These are phyloP conservation scores for Hypoxylon sp. DNA, from an alignment of 2,329 filamentous ascomycete genomes.

Conservation along the genomic window DNA sequence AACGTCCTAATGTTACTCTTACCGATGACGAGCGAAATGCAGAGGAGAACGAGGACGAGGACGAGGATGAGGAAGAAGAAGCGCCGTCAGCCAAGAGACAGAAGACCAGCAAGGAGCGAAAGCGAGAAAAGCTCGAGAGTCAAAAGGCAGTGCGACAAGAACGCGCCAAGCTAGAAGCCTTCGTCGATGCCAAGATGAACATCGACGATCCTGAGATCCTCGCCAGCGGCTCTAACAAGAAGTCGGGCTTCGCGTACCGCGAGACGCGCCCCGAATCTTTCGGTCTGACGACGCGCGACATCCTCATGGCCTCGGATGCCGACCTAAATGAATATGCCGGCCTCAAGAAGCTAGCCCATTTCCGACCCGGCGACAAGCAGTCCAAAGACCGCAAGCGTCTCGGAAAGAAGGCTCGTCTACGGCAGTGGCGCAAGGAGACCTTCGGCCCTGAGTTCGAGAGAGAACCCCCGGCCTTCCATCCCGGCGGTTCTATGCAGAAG, in stretches of 20 bases:
- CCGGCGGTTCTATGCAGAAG: slow-evolving; percentile 52
- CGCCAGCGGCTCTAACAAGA: slow-evolving; percentile 43
- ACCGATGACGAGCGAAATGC: slow-evolving; percentile 61
- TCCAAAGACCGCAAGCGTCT: slow-evolving; percentile 85
- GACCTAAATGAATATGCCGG: slow-evolving; percentile 90
- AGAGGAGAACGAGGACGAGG: slow-evolving; percentile 52
- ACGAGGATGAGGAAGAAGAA: slow-evolving; percentile 53
- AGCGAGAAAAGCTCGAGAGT: slow-evolving; percentile 64
- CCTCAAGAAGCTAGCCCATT: slow-evolving; percentile 92
- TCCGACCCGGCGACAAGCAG: slow-evolving; percentile 90
- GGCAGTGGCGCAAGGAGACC: slow-evolving; percentile 80
- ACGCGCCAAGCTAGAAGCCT: slow-evolving; percentile 81
- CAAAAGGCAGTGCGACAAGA: slow-evolving; percentile 82
- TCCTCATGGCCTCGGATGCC: slow-evolving; percentile 84
- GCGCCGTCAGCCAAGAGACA: slow-evolving; percentile 61
- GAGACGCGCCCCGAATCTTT: slow-evolving; percentile 92
- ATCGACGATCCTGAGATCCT: slow-evolving; percentile 72
- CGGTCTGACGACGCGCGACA: slow-evolving; percentile 88
- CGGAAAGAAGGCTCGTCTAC: slow-evolving; percentile 89
- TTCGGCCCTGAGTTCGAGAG: slow-evolving; percentile 68
- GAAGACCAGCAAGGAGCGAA: slow-evolving; percentile 67
- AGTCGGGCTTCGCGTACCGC: slow-evolving; percentile 82
- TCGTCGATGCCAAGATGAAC: slow-evolving; percentile 83
- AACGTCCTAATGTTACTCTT: slow-evolving; percentile 62
- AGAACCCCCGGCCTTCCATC: slow-evolving; percentile 66